Percentiles rank a stretch among this genome's conserved stretches.
Evolutionary conservation across 495 filamentous ascomycete species (phyloP).

Genomic region (Filosporella fistucella): DNA sequence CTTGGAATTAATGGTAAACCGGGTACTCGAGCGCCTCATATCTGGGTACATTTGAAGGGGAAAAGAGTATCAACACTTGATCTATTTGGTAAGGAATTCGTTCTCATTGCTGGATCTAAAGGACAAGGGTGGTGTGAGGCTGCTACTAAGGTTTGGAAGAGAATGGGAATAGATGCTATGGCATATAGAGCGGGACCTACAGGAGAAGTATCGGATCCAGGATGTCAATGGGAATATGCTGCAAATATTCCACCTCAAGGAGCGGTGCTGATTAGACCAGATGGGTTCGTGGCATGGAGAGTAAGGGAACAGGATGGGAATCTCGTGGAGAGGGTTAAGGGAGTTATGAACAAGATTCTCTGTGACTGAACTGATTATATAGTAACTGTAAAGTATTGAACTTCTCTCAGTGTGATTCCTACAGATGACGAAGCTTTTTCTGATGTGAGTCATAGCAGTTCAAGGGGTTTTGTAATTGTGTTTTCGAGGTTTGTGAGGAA

Average conservation of each 20-base stretch:
- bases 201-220: slow-evolving; percentile 35
- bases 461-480: too few species aligned
- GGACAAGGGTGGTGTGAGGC: slow-evolving; percentile 31
- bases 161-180: slow-evolving; percentile 23
- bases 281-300: slow-evolving; percentile 40
- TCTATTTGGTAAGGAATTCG: slow-evolving; percentile 33
- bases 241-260: slow-evolving; percentile 35
- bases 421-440: too few species aligned
- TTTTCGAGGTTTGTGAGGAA: too few species aligned
- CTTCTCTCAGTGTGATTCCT: too few species aligned
- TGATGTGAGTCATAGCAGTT: too few species aligned
- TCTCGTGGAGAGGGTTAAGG: background rate
- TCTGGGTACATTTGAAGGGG: slow-evolving; percentile 31
- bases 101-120: slow-evolving; percentile 33
- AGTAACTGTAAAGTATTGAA: too few species aligned
- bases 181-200: slow-evolving; percentile 33
- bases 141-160: slow-evolving; percentile 16
- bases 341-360: background rate
- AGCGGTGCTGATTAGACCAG: slow-evolving; percentile 37
- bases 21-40: slow-evolving; percentile 35
- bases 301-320: background rate
- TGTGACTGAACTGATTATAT: background rate
- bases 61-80: slow-evolving; percentile 33
- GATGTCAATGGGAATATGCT: slow-evolving; percentile 30
- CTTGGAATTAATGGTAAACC: slow-evolving; percentile 7